Base-by-base conservation (phyloP, 2,329 filamentous ascomycete species). In the Trichothecium roseum region DNA sequence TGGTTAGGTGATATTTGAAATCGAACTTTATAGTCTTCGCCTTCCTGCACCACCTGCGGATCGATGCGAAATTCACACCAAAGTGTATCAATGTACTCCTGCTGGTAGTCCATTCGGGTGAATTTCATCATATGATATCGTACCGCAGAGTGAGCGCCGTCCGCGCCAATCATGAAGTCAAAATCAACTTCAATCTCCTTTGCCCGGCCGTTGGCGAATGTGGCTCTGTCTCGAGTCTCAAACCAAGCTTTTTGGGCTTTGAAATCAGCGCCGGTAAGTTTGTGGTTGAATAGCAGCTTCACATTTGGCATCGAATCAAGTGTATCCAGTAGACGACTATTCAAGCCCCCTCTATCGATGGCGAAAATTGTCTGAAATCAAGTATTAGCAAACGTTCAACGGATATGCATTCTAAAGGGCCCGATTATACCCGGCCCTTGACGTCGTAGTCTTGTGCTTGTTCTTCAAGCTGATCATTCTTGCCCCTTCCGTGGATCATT, bases 41-140 rank as follows among this genome's bases (percentile, higher is more conserved):
- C 31, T 7, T 45, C 37, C 1, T 45, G 36, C 1, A 48, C 47
- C 3, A 57, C 42, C 20, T 56, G 56, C 1, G 84, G 69, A 15
- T 73, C 66, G 41, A 98, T 86, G 34, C 78, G 78, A 53, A 98
- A 96, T 53, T 98, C 91, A 56, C 89, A 96, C 91, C 91, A 98
- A 5, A 96, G 63, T 0, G 88, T 91, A 57, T 96, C 89, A 52
- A 98, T 91, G 56, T 98, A 98, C 49, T 86, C 78, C 54, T 98
- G 91, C 47, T 83, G 72, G 53, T 94, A 98, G 59, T 91, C 78
- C 75, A 96, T 85, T 9, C 83, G 78, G 1, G 81, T 74, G 49
- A 76, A 95, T 61, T 96, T 96, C 89, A 98, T 98, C 61, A 98
- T 66, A 53, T 96, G 87, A 54, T 86, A 93, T 35, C 91, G 73